phyloP scores from a whole-genome alignment of 805 yeast genomes.

The Lipomyces oligophaga region DNA sequence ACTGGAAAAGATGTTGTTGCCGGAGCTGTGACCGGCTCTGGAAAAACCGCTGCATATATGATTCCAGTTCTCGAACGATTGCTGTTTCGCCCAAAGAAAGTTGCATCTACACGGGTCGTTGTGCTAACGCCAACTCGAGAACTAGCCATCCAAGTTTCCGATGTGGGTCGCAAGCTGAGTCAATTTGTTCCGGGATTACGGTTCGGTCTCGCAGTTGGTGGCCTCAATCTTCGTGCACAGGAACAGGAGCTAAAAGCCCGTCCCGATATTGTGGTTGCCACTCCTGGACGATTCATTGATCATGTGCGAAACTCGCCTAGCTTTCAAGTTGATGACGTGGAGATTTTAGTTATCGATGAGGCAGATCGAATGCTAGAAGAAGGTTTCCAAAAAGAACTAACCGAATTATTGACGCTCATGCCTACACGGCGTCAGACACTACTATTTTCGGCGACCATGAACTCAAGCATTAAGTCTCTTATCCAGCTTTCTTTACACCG shows the following conservation, averaged over 20 bases:
- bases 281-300: slow-evolving; percentile 98
- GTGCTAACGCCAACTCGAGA: slow-evolving; percentile 96
- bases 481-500: slow-evolving; percentile 80
- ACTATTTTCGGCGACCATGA: slow-evolving; percentile 97
- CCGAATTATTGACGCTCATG: slow-evolving; percentile 79
- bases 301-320: slow-evolving; percentile 94
- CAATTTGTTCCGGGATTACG: slow-evolving; percentile 69
- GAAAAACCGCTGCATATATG: slow-evolving; percentile 98
- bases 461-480: slow-evolving; percentile 81
- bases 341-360: slow-evolving; percentile 90
- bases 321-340: slow-evolving; percentile 85
- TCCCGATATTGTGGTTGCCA: slow-evolving; percentile 95
- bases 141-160: slow-evolving; percentile 91
- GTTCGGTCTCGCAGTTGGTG: slow-evolving; percentile 98
- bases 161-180: slow-evolving; percentile 83
- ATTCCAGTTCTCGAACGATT: slow-evolving; percentile 92
- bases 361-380: slow-evolving; percentile 99
- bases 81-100: slow-evolving; percentile 78
- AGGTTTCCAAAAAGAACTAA: slow-evolving; percentile 93
- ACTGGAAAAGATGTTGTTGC: slow-evolving; percentile 96
- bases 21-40: slow-evolving; percentile 99
- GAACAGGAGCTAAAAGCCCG: slow-evolving; percentile 88
- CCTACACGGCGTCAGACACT: slow-evolving; percentile 92
- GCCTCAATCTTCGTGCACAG: slow-evolving; percentile 89
- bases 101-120: slow-evolving; percentile 85